Evolutionary conservation across 352 stramenopile species (phyloP), one percentile per base, ranked within the genome.

Genomic region (Paralagenidium karlingii): DNA sequence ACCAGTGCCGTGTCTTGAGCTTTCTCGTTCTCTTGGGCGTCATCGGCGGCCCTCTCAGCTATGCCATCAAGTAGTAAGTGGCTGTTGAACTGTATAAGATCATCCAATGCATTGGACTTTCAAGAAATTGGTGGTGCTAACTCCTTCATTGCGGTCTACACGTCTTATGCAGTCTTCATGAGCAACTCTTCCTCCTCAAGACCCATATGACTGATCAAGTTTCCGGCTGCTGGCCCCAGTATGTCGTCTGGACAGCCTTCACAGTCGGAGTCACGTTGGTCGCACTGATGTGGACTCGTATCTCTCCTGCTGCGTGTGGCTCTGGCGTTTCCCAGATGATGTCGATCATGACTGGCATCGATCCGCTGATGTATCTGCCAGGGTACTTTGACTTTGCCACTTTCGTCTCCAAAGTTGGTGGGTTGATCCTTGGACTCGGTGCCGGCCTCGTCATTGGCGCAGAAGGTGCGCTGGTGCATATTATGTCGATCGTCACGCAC

Each of bases 391-490:
- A 85, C 41, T 71, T 74, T 24, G 53, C 52, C 22, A 90, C 77
- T n/a, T 64, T 89, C 15, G 36, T 94, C 10, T 76, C 82, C 18
- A 96, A 96, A 51, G 58, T 89, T 37, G 52, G 96, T 10, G 96
- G 95, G 19, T 85, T 99, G 5, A 80, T 95, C 8, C 96, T 95
- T 36, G 81, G 82, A 11, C 71, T 98, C 16, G 83, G 90, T 5
- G 82, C 83, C 2, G 95, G 95, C 3, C 73, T 99, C 10, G 80
- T 96, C 18, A 85, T 99, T 2, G 96, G 96, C 43, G 98, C 96
- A 8, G 96, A 99, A 63, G 96, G 96, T 22, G 94, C 96, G 1
- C 99, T 98, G 70, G 93, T 99, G n/a, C 92, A 98, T 65, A 94
- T 96, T 45, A 90, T 91, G 60, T 91, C 78, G 19, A 94, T 93